A percentile compares a stretch with the other conserved stretches of the same genome.
These are phyloP conservation scores for Pythium sp. DNA, from an alignment of 352 stramenopile genomes.

Conservation along the genomic window DNA sequence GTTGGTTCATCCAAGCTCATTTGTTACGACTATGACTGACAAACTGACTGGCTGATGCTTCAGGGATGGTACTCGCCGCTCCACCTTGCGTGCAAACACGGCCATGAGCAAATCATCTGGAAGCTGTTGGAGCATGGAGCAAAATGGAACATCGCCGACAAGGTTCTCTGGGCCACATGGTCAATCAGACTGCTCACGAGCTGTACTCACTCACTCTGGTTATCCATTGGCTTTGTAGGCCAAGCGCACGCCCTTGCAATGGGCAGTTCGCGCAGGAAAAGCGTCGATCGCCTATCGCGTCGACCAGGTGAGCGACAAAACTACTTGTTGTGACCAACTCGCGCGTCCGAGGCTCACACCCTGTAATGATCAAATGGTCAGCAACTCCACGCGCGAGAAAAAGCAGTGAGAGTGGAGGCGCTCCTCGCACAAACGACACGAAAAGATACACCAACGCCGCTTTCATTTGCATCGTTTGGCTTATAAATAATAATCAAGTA, in stretches of 20 bases:
- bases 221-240: conserved; percentile 15
- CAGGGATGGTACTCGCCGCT: conserved; percentile 79
- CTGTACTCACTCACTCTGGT: neutral
- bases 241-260: conserved; percentile 73
- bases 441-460: conserved; percentile 2
- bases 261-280: conserved; percentile 62
- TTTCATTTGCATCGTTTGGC: conserved; percentile 38
- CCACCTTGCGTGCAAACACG: conserved; percentile 70
- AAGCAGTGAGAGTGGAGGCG: conserved; percentile 17
- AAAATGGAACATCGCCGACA: conserved; percentile 56
- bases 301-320: conserved; percentile 41
- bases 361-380: conserved; percentile 4
- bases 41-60: neutral
- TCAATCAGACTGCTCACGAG: neutral
- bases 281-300: conserved; percentile 70
- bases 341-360: neutral
- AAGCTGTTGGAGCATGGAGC: conserved; percentile 57
- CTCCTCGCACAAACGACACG: conserved; percentile 6
- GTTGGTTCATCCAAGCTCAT: neutral
- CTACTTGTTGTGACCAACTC: neutral
- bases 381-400: conserved; percentile 52
- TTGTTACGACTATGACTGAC: neutral
- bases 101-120: conserved; percentile 61
- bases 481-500: conserved; percentile 43
- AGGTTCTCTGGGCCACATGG: conserved; percentile 23